These are phyloP conservation scores for Plasmodium fragile DNA, from an alignment of 169 alveolate species.

Conservation along the genomic window DNA sequence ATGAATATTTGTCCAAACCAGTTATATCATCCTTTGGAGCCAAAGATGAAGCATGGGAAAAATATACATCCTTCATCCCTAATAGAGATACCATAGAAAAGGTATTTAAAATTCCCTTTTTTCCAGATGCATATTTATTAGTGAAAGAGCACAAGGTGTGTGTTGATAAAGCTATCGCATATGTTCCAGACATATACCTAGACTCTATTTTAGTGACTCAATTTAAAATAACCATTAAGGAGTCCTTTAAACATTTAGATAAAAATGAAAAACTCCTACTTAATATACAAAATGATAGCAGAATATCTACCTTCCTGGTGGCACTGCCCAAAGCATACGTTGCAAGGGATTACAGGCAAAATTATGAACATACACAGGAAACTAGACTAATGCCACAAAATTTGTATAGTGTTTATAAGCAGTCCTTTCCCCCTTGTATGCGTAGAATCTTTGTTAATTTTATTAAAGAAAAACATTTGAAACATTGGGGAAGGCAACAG, in stretches of 20 bases:
- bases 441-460: slow-evolving; percentile 89
- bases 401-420: slow-evolving; percentile 80
- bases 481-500: slow-evolving; percentile 92
- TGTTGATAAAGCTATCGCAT: slow-evolving; percentile 66
- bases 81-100: slow-evolving; percentile 43
- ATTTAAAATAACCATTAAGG: slow-evolving; percentile 75
- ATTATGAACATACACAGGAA: slow-evolving; percentile 71
- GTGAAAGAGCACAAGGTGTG: slow-evolving; percentile 80
- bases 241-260: slow-evolving; percentile 74
- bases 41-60: slow-evolving; percentile 76
- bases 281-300: slow-evolving; percentile 66
- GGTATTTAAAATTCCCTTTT: slow-evolving; percentile 82
- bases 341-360: slow-evolving; percentile 72
- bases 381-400: slow-evolving; percentile 50
- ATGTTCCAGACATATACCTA: slow-evolving; percentile 82
- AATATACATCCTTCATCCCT: slow-evolving; percentile 75
- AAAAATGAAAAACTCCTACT: slow-evolving; percentile 55
- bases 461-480: slow-evolving; percentile 88
- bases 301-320: slow-evolving; percentile 75
- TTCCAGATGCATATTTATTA: slow-evolving; percentile 83
- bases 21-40: slow-evolving; percentile 40
- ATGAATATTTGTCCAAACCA: slow-evolving; percentile 77
- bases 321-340: slow-evolving; percentile 76
- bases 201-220: slow-evolving; percentile 77
- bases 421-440: slow-evolving; percentile 94